These are phyloP conservation scores for Cystofilobasidium capitatum DNA, from an alignment of 768 basidiomycete species.

Conservation along the genomic window DNA sequence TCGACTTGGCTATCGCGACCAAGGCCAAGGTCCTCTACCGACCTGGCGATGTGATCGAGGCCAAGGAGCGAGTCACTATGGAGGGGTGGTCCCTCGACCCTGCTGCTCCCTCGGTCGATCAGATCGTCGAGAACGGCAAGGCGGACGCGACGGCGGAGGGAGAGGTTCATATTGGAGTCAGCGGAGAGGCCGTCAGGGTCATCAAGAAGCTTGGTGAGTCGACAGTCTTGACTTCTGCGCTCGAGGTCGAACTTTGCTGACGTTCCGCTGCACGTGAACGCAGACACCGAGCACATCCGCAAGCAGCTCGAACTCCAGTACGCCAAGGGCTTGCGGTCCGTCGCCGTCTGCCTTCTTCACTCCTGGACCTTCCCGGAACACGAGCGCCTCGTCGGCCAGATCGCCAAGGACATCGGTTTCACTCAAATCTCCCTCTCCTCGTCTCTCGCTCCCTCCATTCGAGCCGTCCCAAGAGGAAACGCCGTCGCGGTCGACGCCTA, in stretches of 20 bases:
- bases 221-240: not conserved
- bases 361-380: constrained; percentile 24
- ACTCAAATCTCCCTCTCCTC: constrained; percentile 28
- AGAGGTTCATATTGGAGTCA: constrained; percentile 22
- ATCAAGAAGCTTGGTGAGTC: constrained; percentile 26
- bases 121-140: not conserved
- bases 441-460: constrained; percentile 28
- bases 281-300: not conserved
- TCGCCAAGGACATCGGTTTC: constrained; percentile 30
- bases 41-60: constrained; percentile 21
- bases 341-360: constrained; percentile 9
- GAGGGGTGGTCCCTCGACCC: constrained; percentile 31
- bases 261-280: not conserved
- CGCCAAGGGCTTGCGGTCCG: not conserved
- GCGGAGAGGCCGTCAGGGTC: constrained; percentile 29
- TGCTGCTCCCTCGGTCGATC: constrained; percentile 23
- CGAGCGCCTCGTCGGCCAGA: constrained; percentile 25
- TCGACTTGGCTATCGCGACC: constrained; percentile 28
- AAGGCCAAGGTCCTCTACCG: constrained; percentile 25
- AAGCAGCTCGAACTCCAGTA: not conserved
- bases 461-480: constrained; percentile 34
- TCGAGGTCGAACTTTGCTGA: not conserved
- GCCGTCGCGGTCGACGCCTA: constrained; percentile 34
- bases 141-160: constrained; percentile 17
- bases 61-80: constrained; percentile 29